Evolutionary conservation across 2,329 filamentous ascomycete genomes (phyloP).

Genomic region (Aspergillus aculeatus): DNA sequence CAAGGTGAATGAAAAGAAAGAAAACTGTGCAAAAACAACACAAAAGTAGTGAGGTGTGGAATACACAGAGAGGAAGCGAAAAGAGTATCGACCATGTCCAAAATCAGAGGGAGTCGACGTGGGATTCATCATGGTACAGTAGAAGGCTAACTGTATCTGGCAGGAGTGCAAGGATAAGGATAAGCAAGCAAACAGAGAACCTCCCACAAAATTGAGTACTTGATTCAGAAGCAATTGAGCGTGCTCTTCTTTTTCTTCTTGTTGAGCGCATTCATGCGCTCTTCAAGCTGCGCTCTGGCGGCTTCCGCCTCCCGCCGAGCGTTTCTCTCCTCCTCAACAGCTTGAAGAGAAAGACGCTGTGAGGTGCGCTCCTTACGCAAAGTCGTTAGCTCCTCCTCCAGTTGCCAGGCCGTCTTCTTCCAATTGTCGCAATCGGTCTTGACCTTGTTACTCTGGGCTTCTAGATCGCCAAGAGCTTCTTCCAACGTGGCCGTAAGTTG

Average conservation of each 20-base stretch:
- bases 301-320: constrained; percentile 88
- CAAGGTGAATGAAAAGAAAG: neutral
- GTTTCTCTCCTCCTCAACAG: constrained; percentile 93
- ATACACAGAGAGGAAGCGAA: constrained; percentile 14
- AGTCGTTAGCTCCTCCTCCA: constrained; percentile 62
- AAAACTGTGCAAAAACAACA: constrained; percentile 2
- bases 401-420: constrained; percentile 77
- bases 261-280: constrained; percentile 88
- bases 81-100: constrained; percentile 19
- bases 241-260: constrained; percentile 93
- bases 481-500: constrained; percentile 94
- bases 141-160: constrained; percentile 17
- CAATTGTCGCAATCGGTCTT: constrained; percentile 87
- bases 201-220: neutral
- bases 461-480: constrained; percentile 90
- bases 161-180: constrained; percentile 6
- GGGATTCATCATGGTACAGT: constrained; percentile 26
- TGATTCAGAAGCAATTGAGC: constrained; percentile 89
- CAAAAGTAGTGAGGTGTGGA: neutral
- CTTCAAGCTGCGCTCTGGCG: constrained; percentile 83
- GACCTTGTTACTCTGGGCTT: constrained; percentile 86
- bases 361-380: constrained; percentile 60
- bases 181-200: constrained; percentile 12
- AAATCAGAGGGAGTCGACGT: constrained; percentile 24
- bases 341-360: constrained; percentile 69